These are phyloP conservation scores for Linaria vulgaris DNA, from an alignment of 257 asterid species.

Conservation along the genomic window DNA sequence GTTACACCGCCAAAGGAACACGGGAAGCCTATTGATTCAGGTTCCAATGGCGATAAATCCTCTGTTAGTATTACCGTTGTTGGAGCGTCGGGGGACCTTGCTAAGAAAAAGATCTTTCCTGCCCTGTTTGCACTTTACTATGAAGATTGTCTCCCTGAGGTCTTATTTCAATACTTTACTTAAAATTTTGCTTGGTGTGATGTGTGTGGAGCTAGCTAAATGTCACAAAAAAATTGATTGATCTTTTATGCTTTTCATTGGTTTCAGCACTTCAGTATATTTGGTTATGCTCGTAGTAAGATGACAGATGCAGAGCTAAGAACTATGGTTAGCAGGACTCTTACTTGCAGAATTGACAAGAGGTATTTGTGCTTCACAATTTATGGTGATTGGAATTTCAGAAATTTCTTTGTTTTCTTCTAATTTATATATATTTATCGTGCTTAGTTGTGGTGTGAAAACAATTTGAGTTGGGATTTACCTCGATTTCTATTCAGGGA, in stretches of 20 bases:
- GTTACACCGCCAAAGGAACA: constrained; percentile 44
- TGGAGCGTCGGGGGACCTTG: constrained; percentile 99
- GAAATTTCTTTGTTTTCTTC: not conserved
- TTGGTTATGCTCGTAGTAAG: constrained; percentile 96
- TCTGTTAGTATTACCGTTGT: constrained; percentile 87
- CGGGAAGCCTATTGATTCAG: constrained; percentile 21
- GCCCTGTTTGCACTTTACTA: constrained; percentile 97
- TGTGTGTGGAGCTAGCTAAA: not conserved
- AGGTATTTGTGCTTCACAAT: constrained; percentile 43
- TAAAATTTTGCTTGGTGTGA: not conserved
- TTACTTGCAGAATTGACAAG: constrained; percentile 94
- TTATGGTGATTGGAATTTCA: constrained; percentile 5
- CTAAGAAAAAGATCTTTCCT: constrained; percentile 97
- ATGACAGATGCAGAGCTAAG: constrained; percentile 91
- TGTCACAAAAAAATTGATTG: too few relatives aligned
- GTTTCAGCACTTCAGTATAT: constrained; percentile 81
- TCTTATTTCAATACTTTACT: constrained; percentile 12
- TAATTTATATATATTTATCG: not conserved
- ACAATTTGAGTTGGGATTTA: not conserved
- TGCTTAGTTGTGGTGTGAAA: not conserved
- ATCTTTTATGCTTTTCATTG: constrained; percentile 12
- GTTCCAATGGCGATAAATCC: constrained; percentile 35
- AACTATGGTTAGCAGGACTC: constrained; percentile 88
- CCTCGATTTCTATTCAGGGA: constrained; percentile 50
- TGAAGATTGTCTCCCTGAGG: constrained; percentile 95